A percentile compares a stretch with the other conserved stretches of the same genome.
phyloP scores from a whole-genome alignment of 495 filamentous ascomycete species.

The Tetracladium marchalianum region DNA sequence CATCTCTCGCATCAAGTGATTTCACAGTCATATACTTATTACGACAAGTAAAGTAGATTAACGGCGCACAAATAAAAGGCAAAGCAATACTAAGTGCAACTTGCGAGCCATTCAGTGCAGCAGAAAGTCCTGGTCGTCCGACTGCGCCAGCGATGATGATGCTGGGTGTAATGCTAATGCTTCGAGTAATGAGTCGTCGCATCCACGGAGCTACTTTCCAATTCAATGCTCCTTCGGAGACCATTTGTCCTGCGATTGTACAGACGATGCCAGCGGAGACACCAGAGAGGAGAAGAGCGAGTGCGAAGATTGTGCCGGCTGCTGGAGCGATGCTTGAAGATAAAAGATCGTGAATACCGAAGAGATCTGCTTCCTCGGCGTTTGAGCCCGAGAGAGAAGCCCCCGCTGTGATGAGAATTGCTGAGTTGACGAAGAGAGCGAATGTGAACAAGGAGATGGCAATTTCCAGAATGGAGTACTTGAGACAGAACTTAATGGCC shows the following conservation, averaged over 20 bases:
- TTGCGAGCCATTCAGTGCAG: conserved; percentile 68
- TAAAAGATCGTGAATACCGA: conserved; percentile 73
- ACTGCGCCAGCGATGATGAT: conserved; percentile 77
- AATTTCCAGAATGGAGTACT: conserved; percentile 70
- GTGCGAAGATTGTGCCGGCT: conserved; percentile 46
- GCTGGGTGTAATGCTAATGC: conserved; percentile 68
- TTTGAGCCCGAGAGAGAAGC: conserved; percentile 56
- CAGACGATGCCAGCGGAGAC: conserved; percentile 45
- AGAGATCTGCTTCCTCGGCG: conserved; percentile 61
- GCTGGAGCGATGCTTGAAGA: conserved; percentile 57
- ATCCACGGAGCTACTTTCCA: conserved; percentile 40
- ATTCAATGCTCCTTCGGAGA: conserved; percentile 45
- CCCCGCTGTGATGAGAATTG: conserved; percentile 84
- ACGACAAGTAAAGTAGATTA: conserved; percentile 81
- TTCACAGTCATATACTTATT: conserved; percentile 72
- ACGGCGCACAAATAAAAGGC: conserved; percentile 70
- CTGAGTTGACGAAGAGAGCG: conserved; percentile 86
- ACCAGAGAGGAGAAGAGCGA: conserved; percentile 44
- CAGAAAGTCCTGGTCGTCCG: conserved; percentile 58
- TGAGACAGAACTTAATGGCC: conserved; percentile 70
- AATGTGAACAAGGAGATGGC: conserved; percentile 76
- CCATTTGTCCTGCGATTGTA: conserved; percentile 51
- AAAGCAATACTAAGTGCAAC: conserved; percentile 73
- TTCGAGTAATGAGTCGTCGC: conserved; percentile 41
- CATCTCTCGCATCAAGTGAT: conserved; percentile 24